A percentile compares a stretch with the other conserved stretches of the same genome.
phyloP scores from a whole-genome alignment of 768 basidiomycete genomes.

The Russula olivacea region DNA sequence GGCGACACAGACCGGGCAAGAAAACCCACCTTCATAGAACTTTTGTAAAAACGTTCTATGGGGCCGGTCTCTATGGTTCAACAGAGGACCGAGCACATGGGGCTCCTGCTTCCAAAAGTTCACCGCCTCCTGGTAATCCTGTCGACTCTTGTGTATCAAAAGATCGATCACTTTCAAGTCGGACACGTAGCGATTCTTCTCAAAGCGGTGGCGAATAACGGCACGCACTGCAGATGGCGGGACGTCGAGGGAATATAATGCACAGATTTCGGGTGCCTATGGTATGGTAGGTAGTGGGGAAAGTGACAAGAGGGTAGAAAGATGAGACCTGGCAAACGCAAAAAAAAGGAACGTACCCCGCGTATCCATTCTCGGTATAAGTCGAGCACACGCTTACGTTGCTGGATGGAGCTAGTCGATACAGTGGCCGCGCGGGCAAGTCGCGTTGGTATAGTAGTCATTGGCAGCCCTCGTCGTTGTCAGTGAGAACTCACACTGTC shows the following conservation, averaged over 20 bases:
- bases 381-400: conserved; percentile 60
- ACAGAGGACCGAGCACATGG: conserved; percentile 67
- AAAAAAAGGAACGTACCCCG: conserved; percentile 49
- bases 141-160: conserved; percentile 73
- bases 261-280: conserved; percentile 87
- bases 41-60: conserved; percentile 68
- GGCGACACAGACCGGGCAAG: background rate
- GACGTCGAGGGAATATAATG: conserved; percentile 75
- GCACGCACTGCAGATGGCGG: conserved; percentile 74
- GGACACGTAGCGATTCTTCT: conserved; percentile 74
- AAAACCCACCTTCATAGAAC: conserved; percentile 70
- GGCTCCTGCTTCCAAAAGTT: conserved; percentile 91
- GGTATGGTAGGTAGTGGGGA: conserved; percentile 31
- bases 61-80: conserved; percentile 45
- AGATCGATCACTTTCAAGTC: conserved; percentile 82
- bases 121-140: conserved; percentile 91
- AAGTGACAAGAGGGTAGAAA: background rate
- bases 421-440: conserved; percentile 64
- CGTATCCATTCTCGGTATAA: conserved; percentile 95
- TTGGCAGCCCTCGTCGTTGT: conserved; percentile 27
- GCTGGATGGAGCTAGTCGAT: conserved; percentile 55
- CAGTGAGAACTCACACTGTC: background rate
- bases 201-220: conserved; percentile 80
- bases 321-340: background rate
- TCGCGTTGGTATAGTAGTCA: conserved; percentile 86